Conservation (phyloP, 2,329 filamentous ascomycete genomes). For the Domatiomyces globalis region DNA sequence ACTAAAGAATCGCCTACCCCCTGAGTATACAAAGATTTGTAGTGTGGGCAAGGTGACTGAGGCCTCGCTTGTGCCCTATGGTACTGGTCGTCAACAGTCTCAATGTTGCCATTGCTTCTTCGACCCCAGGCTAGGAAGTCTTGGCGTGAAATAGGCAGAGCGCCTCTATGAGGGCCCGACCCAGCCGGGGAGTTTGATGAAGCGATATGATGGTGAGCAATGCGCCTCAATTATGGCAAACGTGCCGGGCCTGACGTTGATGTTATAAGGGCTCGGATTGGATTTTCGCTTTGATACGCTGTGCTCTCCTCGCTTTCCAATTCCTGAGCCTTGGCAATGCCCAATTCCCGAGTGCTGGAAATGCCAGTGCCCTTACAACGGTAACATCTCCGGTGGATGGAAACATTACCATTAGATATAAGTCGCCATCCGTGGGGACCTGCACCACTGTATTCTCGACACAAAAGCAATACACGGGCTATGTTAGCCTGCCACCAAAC, state of each 20-base stretch:
- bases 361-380: slow-evolving; percentile 31
- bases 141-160: neutral
- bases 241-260: neutral
- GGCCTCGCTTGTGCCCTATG: neutral
- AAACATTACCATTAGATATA: slow-evolving; percentile 55
- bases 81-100: neutral
- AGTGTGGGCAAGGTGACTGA: neutral
- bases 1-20: too few relatives aligned
- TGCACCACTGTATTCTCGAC: slow-evolving; percentile 51
- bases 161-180: neutral
- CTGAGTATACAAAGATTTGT: neutral
- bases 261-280: neutral
- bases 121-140: neutral
- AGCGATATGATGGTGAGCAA: neutral
- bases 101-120: neutral
- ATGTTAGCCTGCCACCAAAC: slow-evolving; percentile 45
- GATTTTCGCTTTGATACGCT: neutral
- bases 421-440: slow-evolving; percentile 43
- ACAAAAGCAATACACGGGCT: slow-evolving; percentile 58
- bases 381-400: slow-evolving; percentile 46
- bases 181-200: neutral
- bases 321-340: neutral
- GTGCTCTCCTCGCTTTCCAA: neutral
- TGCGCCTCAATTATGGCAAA: neutral
- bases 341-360: slow-evolving; percentile 12